Conservation (phyloP, 2,329 filamentous ascomycete genomes). For the Phyllosticta citribraziliensis region DNA sequence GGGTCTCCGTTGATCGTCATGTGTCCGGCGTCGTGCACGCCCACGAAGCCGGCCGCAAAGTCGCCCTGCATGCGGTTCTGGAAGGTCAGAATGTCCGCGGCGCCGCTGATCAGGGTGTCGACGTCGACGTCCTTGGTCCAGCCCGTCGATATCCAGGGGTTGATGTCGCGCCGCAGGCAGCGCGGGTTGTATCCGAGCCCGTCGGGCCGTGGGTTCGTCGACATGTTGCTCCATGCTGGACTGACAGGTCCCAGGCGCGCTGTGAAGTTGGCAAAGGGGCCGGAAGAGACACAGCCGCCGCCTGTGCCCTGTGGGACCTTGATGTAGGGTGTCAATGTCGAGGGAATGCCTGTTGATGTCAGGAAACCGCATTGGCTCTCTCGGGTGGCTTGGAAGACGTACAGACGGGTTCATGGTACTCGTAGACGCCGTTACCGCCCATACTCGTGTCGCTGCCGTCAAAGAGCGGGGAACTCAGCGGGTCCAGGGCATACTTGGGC, state of each 20-base stretch:
- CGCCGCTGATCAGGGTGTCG: conserved; percentile 16
- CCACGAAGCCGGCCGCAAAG: conserved; percentile 25
- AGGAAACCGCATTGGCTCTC: conserved; percentile 13
- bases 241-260: conserved; percentile 41
- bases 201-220: conserved; percentile 19
- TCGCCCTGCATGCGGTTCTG: conserved; percentile 30
- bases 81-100: conserved; percentile 24
- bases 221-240: conserved; percentile 22
- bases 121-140: conserved; percentile 19
- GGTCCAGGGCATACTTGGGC: conserved; percentile 37
- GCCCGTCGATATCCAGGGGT: conserved; percentile 16
- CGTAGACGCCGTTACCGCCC: conserved; percentile 36
- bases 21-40: conserved; percentile 39
- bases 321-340: conserved; percentile 18
- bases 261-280: conserved; percentile 40
- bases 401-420: background rate
- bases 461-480: conserved; percentile 41
- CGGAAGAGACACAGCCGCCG: conserved; percentile 44
- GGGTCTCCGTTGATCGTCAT: conserved; percentile 38
- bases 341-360: conserved; percentile 17
- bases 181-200: conserved; percentile 28
- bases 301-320: conserved; percentile 42
- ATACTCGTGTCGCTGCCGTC: conserved; percentile 42
- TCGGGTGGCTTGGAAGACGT: background rate
- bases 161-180: conserved; percentile 31